phyloP scores from a whole-genome alignment of 108 stramenopile species.

The Nitzschia palea region DNA sequence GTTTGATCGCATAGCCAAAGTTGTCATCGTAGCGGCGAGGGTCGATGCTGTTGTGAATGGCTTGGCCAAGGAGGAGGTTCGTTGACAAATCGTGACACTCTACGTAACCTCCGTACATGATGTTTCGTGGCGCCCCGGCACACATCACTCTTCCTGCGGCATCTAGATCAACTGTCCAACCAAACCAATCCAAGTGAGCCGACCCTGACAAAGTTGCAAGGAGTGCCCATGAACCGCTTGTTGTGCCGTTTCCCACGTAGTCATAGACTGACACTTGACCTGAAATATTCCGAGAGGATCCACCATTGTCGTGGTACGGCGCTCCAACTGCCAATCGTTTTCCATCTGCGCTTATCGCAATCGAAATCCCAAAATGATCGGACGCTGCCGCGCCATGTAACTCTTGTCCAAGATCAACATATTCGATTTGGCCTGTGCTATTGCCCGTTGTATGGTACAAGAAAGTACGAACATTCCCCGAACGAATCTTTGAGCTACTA shows the following conservation, averaged over 20 bases:
- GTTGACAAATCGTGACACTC: constrained; percentile 30
- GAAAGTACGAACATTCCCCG: constrained; percentile 39
- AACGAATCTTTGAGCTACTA: constrained; percentile 15
- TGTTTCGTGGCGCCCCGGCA: constrained; percentile 57
- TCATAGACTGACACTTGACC: constrained; percentile 47
- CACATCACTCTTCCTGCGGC: constrained; percentile 37
- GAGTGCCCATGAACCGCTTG: constrained; percentile 3
- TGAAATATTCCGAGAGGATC: constrained; percentile 20
- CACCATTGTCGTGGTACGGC: constrained; percentile 55
- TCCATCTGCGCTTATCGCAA: constrained; percentile 58
- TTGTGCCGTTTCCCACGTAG: constrained; percentile 34
- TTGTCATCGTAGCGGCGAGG: constrained; percentile 34
- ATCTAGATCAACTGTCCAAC: constrained; percentile 42
- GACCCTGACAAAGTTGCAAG: constrained; percentile 16
- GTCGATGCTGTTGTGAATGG: constrained; percentile 27
- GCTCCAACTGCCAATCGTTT: constrained; percentile 58
- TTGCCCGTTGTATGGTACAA: not conserved
- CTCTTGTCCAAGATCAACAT: constrained; percentile 15
- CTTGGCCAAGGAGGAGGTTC: constrained; percentile 22
- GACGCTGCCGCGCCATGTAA: constrained; percentile 21
- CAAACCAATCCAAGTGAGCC: constrained; percentile 47
- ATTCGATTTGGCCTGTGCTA: not conserved
- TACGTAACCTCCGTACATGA: constrained; percentile 56
- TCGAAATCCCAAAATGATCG: constrained; percentile 55
- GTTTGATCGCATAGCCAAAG: constrained; percentile 36